Base-by-base conservation (phyloP, 2,329 filamentous ascomycete species). In the Fusarium pilosicola region DNA sequence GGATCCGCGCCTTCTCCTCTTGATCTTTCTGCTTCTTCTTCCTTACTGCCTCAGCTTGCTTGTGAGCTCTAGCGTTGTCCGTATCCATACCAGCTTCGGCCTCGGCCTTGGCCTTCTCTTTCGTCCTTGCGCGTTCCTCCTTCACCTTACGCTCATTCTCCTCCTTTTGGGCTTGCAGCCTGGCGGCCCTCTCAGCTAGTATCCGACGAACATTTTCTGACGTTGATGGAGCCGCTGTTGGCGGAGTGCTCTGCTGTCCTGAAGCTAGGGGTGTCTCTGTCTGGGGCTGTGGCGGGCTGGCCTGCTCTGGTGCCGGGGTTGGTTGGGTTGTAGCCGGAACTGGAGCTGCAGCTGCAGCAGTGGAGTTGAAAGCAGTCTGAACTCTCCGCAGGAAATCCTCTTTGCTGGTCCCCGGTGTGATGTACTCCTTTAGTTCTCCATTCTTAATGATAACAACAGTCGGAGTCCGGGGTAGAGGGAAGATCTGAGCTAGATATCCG, bases 371-470 rank as follows among this genome's bases (percentile, higher is more conserved):
- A 17, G 81, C 79, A 45, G 64, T 79, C 59, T 80, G 77, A 28
- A 84, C 61, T 22, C 83, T 80, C 20, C 84, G 85, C 54, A 90
- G 80, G 65, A 96, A 94, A 14, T 94, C 91, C 22, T 92, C 88
- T 78, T 89, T 91, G 20, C 85, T 83, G 14, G 89, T 87, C 14
- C 91, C 92, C 2, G 89, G 84, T 42, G 90, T 86, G 15, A 97
- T 87, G 80, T 95, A 95, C 80, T 96, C 92, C 78, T 92, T 91
- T 20, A 97, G 84, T 70, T 93, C 89, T 14, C 93, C 94, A 81
- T 94, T 93, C 79, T 91, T 90, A 76, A 97, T 95, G 26, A 97
- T 85, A 22, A 97, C 88, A 14, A 97, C 83, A 4, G 93, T 93
- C 0, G 96, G 95, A n/a, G 90, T 90, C 74, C 90, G 90, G 3